phyloP scores from a whole-genome alignment of 371 early-diverging fungal genomes.

The Rhizomucor miehei region DNA sequence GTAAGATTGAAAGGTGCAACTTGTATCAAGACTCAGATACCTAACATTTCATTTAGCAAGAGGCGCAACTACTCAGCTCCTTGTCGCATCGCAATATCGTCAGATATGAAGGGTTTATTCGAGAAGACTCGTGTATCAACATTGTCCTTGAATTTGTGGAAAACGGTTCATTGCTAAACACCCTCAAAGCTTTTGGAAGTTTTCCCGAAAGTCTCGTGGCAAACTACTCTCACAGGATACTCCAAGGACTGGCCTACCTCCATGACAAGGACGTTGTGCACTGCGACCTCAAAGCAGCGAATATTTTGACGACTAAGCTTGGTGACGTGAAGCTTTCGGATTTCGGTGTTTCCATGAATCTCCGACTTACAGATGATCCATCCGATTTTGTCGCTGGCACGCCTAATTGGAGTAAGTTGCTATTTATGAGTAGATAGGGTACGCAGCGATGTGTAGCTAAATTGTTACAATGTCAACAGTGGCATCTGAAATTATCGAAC shows the following conservation, averaged over 20 bases:
- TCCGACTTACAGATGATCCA: conserved; percentile 56
- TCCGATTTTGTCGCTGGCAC: conserved; percentile 78
- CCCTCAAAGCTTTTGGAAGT: conserved; percentile 82
- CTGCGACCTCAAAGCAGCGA: conserved; percentile 95
- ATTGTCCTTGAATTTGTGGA: conserved; percentile 92
- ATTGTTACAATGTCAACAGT: too few species aligned
- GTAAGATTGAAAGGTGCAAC: conserved; percentile 7
- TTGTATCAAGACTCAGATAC: not conserved
- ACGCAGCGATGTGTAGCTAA: not conserved
- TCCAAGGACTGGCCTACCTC: conserved; percentile 84
- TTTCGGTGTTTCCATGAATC: conserved; percentile 86
- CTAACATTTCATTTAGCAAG: conserved; percentile 44
- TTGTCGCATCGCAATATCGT: conserved; percentile 84
- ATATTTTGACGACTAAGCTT: conserved; percentile 87
- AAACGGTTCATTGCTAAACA: conserved; percentile 85
- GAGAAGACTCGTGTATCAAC: conserved; percentile 64
- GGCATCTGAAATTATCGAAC: conserved; percentile 92
- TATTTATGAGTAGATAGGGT: not conserved
- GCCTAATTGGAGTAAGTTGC: conserved; percentile 85
- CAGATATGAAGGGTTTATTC: conserved; percentile 77
- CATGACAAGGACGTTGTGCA: conserved; percentile 87
- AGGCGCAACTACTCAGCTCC: conserved; percentile 66
- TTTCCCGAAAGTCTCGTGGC: conserved; percentile 88
- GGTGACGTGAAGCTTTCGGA: conserved; percentile 91
- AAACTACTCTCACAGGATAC: conserved; percentile 81